These are phyloP conservation scores for Aspergillus sp. DNA, from an alignment of 2,329 filamentous ascomycete genomes.

Conservation along the genomic window DNA sequence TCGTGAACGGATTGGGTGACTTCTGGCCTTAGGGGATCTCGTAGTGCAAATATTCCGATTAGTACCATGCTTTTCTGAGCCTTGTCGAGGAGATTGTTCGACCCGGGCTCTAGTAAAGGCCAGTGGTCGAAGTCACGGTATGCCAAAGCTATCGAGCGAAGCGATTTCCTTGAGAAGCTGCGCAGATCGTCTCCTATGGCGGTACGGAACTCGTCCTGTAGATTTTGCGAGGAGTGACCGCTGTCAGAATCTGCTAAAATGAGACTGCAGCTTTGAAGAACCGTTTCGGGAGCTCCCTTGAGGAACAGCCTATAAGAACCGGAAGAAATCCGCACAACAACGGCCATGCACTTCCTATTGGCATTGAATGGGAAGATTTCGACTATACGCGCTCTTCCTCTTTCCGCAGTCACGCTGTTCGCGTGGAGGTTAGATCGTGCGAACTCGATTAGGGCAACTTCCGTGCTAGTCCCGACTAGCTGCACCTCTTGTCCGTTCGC, in stretches of 20 bases:
- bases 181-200: conserved; percentile 72
- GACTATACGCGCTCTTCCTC: conserved; percentile 54
- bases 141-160: conserved; percentile 76
- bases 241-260: conserved; percentile 53
- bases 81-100: conserved; percentile 57
- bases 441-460: conserved; percentile 65
- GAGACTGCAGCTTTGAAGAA: conserved; percentile 40
- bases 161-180: conserved; percentile 39
- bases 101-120: conserved; percentile 63
- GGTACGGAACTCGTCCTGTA: conserved; percentile 54
- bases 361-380: conserved; percentile 56
- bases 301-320: conserved; percentile 52
- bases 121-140: conserved; percentile 80
- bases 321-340: conserved; percentile 51
- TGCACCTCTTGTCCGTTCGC: conserved; percentile 48
- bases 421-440: conserved; percentile 60
- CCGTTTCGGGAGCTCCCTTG: conserved; percentile 48
- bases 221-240: conserved; percentile 51
- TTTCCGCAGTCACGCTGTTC: conserved; percentile 53
- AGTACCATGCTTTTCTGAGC: conserved; percentile 63
- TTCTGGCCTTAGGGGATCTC: conserved; percentile 69
- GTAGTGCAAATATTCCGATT: conserved; percentile 68
- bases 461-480: conserved; percentile 71
- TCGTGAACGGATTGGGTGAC: conserved; percentile 66
- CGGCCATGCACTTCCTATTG: conserved; percentile 62